Percentiles rank a stretch among this genome's conserved stretches.
Conservation (phyloP, 2,329 filamentous ascomycete genomes). For the Sclerotinia minor region DNA sequence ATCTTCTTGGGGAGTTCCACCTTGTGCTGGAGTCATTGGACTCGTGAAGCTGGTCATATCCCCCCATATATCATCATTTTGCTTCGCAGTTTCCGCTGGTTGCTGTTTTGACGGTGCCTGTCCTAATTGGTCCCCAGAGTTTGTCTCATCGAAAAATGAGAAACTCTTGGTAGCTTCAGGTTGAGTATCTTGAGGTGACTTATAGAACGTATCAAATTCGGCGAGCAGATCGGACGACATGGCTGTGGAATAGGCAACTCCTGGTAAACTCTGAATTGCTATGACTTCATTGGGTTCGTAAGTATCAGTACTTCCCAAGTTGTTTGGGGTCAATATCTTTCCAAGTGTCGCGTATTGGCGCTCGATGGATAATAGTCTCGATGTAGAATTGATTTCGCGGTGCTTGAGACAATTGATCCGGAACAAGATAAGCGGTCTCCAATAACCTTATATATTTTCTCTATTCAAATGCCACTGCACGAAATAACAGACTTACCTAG, state of each 20-base stretch:
- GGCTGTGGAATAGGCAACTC: constrained; percentile 2
- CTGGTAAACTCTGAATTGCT: background rate
- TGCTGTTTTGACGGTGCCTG: constrained; percentile 24
- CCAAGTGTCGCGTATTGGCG: background rate
- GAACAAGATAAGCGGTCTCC: background rate
- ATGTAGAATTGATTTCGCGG: background rate
- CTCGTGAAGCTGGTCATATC: constrained; percentile 31
- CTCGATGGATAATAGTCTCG: background rate
- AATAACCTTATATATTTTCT: background rate
- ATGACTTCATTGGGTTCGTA: constrained; percentile 2
- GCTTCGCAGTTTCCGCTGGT: constrained; percentile 16
- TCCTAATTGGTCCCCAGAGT: constrained; percentile 27
- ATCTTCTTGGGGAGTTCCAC: constrained; percentile 31
- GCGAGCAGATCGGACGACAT: constrained; percentile 69
- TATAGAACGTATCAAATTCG: constrained; percentile 56
- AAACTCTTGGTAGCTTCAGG: constrained; percentile 35
- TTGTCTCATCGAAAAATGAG: constrained; percentile 29
- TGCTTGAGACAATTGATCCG: background rate
- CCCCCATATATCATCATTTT: constrained; percentile 35
- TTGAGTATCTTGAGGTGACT: constrained; percentile 40
- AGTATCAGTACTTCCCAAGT: constrained; percentile 9
- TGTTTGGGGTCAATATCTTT: background rate
- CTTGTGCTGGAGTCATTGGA: constrained; percentile 20
- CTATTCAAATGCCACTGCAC: background rate
- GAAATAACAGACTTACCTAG: constrained; percentile 7